Base-by-base conservation (phyloP, 129 eudicot genomes). In the Saposhnikovia divaricata region DNA sequence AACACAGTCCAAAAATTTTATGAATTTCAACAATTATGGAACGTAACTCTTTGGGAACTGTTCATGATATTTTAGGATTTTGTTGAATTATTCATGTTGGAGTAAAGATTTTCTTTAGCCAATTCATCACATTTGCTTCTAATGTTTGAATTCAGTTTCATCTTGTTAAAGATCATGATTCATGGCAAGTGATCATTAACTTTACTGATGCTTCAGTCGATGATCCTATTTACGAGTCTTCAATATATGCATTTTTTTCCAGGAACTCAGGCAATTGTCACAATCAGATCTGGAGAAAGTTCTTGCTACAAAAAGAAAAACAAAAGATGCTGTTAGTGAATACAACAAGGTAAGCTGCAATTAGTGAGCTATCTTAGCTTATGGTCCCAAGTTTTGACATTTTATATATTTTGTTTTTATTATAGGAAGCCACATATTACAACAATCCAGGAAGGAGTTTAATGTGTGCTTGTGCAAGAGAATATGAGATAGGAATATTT, bases 201-300 rank as follows among this genome's bases (percentile, higher is more conserved):
- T 7, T 57, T 23, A 57, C 14, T 9, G 15, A 5, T 25, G 4
- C 34, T n/a, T 27, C 18, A 2, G 38, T 16, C 71, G 0, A 13
- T 27, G 71, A 27, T 28, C 19, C 31, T 27, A 5, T 65, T 65
- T 28, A 28, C 7, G 45, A 74, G 53, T 27, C 80, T 21, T n/a
- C 15, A 79, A 75, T 73, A 48, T 31, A 1, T 65, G 18, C 23
- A 37, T 70, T 65, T 5, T 16, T 39, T 40, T 72, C 27, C 82
- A 92, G 98, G 80, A 79, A 57, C 98, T 97, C 72, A 85, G 98
- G 80, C 87, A 94, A 70, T 85, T 95, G 82, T 78, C 86, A 6
- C 97, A 95, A 77, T 31, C 34, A 14, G 98, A 95, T 85, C 79
- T 95, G 51, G 98, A 92, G 89, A 92, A 72, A 76, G 96, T 89